A percentile compares a stretch with the other conserved stretches of the same genome.
These are phyloP conservation scores for Penicillium paneum DNA, from an alignment of 2,329 filamentous ascomycete genomes.

Conservation along the genomic window DNA sequence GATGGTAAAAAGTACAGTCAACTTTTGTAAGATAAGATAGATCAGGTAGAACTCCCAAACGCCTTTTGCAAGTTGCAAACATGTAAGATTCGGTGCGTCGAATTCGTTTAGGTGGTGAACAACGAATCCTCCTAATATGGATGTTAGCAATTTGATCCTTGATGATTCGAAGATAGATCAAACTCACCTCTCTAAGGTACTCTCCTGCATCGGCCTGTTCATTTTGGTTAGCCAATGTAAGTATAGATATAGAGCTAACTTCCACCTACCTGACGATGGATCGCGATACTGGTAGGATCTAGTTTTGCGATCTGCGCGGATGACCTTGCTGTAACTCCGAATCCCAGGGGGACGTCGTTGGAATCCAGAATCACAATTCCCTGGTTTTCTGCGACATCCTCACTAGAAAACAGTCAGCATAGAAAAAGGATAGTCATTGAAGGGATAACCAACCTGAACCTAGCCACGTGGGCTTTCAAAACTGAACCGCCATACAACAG, in stretches of 20 bases:
- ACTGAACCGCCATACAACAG: constrained; percentile 3
- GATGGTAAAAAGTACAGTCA: constrained; percentile 1
- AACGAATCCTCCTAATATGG: constrained; percentile 56
- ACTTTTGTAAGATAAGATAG: constrained; percentile 9
- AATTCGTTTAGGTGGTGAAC: constrained; percentile 51
- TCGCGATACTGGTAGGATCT: constrained; percentile 85
- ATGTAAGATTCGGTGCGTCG: constrained; percentile 18
- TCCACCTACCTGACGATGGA: constrained; percentile 29
- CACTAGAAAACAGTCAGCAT: constrained; percentile 46
- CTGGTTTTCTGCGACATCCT: constrained; percentile 90
- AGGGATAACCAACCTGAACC: neutral
- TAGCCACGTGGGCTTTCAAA: neutral
- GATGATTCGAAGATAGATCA: neutral
- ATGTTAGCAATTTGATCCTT: constrained; percentile 12
- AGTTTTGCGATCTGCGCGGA: constrained; percentile 78
- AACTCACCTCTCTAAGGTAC: constrained; percentile 72
- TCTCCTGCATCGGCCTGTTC: constrained; percentile 89
- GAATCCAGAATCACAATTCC: constrained; percentile 87
- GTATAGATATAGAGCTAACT: neutral
- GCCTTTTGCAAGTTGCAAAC: constrained; percentile 26
- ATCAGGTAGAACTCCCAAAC: constrained; percentile 28
- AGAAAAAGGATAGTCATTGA: too few relatives aligned
- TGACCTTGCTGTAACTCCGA: constrained; percentile 84
- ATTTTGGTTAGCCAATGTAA: neutral
- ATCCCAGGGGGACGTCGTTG: constrained; percentile 85